phyloP scores from a whole-genome alignment of 2,329 filamentous ascomycete species.

The Celoporthe dispersa region DNA sequence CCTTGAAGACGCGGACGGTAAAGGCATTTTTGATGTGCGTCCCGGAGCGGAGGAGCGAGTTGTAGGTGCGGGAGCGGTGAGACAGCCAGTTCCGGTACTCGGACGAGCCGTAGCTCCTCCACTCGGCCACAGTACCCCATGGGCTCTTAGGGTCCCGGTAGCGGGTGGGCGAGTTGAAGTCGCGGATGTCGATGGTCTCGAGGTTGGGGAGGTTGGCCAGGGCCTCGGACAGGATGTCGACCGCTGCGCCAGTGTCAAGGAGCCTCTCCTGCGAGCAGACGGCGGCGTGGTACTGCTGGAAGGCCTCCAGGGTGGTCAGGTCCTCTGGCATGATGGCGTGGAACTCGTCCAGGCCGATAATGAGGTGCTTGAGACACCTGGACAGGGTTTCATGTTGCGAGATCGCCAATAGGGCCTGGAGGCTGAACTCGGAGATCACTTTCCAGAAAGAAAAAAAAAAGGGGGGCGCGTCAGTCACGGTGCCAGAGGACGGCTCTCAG shows the following conservation, averaged over 20 bases:
- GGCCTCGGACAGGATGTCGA: slow-evolving; percentile 60
- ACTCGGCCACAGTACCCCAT: slow-evolving; percentile 58
- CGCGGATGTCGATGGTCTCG: slow-evolving; percentile 60
- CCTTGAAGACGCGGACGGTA: slow-evolving; percentile 43
- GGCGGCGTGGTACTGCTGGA: slow-evolving; percentile 7
- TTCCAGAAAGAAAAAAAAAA: slow-evolving; percentile 27
- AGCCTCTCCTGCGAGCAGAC: slow-evolving; percentile 39
- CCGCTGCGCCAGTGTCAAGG: slow-evolving; percentile 50
- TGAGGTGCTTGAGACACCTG: slow-evolving; percentile 48
- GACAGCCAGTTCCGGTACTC: slow-evolving; percentile 9
- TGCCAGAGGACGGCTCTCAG: slow-evolving; percentile 41
- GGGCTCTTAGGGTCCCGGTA: slow-evolving; percentile 49
- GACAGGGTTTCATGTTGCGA: slow-evolving; percentile 50
- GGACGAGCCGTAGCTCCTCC: slow-evolving; percentile 41
- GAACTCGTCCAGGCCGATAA: slow-evolving; percentile 50
- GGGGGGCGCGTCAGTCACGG: slow-evolving; percentile 32
- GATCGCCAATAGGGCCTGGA: slow-evolving; percentile 58
- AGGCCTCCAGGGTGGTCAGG: neutral
- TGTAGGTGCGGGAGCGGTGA: neutral
- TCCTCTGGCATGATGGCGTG: neutral
- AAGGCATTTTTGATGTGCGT: slow-evolving; percentile 31
- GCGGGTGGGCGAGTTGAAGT: slow-evolving; percentile 57
- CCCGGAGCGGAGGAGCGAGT: neutral
- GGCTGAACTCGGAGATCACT: slow-evolving; percentile 43
- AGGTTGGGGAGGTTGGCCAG: slow-evolving; percentile 60